A percentile compares a stretch with the other conserved stretches of the same genome.
Conservation (phyloP, 2,329 filamentous ascomycete species). For the Alternaria atra region DNA sequence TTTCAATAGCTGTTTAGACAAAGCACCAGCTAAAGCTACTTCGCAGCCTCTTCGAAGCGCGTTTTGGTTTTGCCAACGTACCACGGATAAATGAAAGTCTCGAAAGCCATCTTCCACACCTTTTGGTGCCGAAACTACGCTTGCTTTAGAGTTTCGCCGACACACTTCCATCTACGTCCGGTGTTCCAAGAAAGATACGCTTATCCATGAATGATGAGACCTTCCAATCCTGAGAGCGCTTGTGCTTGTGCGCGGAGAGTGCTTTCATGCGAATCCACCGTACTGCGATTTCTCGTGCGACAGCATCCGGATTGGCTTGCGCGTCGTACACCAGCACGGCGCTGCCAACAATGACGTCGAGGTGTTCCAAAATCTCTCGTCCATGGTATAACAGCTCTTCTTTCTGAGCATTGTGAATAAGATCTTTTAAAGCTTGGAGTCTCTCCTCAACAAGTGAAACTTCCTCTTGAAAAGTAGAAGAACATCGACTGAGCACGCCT, state of each 20-base stretch:
- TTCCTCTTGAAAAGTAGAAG: conserved; percentile 17
- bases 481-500: conserved; percentile 18
- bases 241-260: not conserved
- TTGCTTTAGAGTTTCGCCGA: conserved; percentile 18
- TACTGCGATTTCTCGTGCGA: conserved; percentile 47
- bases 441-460: conserved; percentile 15
- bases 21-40: not conserved
- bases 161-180: not conserved
- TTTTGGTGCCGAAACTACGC: not conserved
- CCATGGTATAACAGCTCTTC: conserved; percentile 38
- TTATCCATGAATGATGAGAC: conserved; percentile 24
- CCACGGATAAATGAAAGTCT: not conserved
- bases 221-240: conserved; percentile 8
- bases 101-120: not conserved
- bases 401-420: conserved; percentile 21
- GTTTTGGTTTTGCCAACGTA: not conserved
- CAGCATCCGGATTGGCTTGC: conserved; percentile 40
- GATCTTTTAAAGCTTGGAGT: conserved; percentile 16
- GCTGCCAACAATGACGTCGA: conserved; percentile 51
- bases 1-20: not conserved
- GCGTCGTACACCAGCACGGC: conserved; percentile 52
- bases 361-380: conserved; percentile 32
- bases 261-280: conserved; percentile 42
- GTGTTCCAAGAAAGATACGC: conserved; percentile 28
- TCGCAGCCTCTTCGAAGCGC: not conserved